Evolutionary conservation across 345 rosid species (phyloP), one percentile per base, ranked within the genome.

Genomic region (Microthlaspi erraticum): DNA sequence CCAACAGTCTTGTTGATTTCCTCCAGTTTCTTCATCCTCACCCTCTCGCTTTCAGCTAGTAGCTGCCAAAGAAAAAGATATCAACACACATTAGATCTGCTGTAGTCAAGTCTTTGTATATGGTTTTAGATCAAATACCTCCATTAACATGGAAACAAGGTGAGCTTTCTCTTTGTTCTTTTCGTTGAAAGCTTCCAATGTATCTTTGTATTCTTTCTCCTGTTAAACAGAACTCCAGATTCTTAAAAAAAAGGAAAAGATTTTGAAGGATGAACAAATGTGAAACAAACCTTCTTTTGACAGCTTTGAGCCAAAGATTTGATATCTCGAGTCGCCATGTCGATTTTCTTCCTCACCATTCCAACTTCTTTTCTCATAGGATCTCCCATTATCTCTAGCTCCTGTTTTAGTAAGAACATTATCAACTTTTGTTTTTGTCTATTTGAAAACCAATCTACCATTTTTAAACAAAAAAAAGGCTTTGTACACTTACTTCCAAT

Each of bases 321-420:
- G 13, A 92, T 77, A 59, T 92, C 95, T 59, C 83, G 71, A 33
- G 81, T 83, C 2, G 82, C 85, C 68, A 79, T 55, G 62, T 92
- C 98, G 12, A 92, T 83, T 81, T 77, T 88, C 80, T 89, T 86
- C 8, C 88, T 79, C 9, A 85, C 81, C 10, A 65, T 68, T 5
- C 84, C 90, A n/a, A 88, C 87, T 76, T 92, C 96, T 78, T 88
- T 92, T 73, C 89, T 85, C 79, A 82, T 17, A 1, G 98, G 95
- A 74, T 92, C 98, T 17, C 80, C 75, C 51, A 92, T 71, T 38
- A 74, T 86, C 79, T 92, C 89, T 23, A 92, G 79, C 82, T 92
- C 94, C 96, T 92, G 29, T 45, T 52, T 48, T 32, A 19, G 53
- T 26, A 37, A 29, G n/a, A 66, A 57, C 43, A 49, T 59, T 31